phyloP scores from a whole-genome alignment of 2,329 filamentous ascomycete genomes.

The Diaporthe vexans region DNA sequence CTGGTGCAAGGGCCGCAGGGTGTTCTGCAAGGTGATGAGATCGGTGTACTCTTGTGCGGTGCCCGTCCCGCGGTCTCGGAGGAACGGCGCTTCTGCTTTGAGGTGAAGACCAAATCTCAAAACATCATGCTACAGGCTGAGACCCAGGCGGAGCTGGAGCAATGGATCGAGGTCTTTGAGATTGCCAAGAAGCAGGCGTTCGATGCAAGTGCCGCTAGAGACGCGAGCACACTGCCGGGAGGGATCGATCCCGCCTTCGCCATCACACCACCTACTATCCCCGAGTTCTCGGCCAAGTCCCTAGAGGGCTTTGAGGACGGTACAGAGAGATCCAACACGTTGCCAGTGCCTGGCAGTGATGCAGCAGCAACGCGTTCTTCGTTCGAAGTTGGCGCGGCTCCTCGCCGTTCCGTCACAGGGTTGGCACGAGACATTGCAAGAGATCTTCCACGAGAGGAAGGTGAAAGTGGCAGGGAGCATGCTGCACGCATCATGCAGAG shows the following conservation, averaged over 20 bases:
- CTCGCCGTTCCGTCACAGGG: conserved; percentile 70
- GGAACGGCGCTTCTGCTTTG: conserved; percentile 96
- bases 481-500: conserved; percentile 93
- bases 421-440: conserved; percentile 62
- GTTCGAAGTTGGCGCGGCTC: conserved; percentile 70
- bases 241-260: conserved; percentile 85
- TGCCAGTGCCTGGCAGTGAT: conserved; percentile 76
- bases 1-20: conserved; percentile 86
- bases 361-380: conserved; percentile 72
- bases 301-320: conserved; percentile 57
- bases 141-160: conserved; percentile 90
- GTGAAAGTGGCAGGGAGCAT: conserved; percentile 83
- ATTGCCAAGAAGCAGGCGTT: conserved; percentile 93
- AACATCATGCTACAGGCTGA: conserved; percentile 93
- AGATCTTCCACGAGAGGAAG: conserved; percentile 71
- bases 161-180: conserved; percentile 95
- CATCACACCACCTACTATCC: conserved; percentile 87
- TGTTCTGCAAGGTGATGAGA: conserved; percentile 95
- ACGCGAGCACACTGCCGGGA: conserved; percentile 61
- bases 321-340: conserved; percentile 73
- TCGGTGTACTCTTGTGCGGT: conserved; percentile 93
- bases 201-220: conserved; percentile 75
- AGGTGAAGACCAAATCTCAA: conserved; percentile 97
- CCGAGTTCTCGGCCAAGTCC: conserved; percentile 89
- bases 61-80: conserved; percentile 92